These are phyloP conservation scores for Leishmania arabica DNA, from an alignment of 208 protist species.

Conservation along the genomic window DNA sequence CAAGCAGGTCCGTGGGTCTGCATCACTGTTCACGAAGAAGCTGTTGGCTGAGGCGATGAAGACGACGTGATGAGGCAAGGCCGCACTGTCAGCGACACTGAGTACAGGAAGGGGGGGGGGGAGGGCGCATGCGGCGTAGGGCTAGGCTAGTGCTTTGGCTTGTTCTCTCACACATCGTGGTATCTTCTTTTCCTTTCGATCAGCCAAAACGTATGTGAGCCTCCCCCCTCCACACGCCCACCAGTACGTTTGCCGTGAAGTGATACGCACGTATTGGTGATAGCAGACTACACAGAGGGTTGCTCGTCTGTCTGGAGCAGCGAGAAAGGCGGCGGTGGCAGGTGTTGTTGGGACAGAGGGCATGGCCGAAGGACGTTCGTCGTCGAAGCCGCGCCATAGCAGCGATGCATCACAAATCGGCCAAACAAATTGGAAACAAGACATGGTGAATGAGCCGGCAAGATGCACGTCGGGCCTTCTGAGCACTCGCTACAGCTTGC, in stretches of 20 bases:
- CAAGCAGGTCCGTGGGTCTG: conserved; percentile 2
- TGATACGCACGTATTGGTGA: too few species aligned
- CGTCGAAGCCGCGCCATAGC: not conserved
- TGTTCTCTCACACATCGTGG: too few species aligned
- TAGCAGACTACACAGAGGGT: not conserved
- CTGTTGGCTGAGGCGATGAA: not conserved
- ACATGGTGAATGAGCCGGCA: not conserved
- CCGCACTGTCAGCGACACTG: not conserved
- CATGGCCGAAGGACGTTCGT: not conserved
- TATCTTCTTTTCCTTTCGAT: not conserved
- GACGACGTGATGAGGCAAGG: not conserved
- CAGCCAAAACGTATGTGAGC: not conserved
- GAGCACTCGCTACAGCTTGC: not conserved
- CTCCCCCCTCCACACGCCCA: not conserved
- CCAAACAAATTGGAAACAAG: not conserved
- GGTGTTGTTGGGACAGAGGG: not conserved
- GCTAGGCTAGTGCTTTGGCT: not conserved
- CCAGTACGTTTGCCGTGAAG: not conserved
- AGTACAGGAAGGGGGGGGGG: not conserved
- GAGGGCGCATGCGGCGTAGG: too few species aligned
- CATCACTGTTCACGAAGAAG: not conserved
- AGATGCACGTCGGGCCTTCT: not conserved
- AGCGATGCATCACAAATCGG: not conserved
- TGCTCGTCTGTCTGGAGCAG: not conserved
- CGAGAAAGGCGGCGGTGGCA: not conserved